Base-by-base conservation (phyloP, 371 early-diverging fungal species). In the Parasitella parasitica region DNA sequence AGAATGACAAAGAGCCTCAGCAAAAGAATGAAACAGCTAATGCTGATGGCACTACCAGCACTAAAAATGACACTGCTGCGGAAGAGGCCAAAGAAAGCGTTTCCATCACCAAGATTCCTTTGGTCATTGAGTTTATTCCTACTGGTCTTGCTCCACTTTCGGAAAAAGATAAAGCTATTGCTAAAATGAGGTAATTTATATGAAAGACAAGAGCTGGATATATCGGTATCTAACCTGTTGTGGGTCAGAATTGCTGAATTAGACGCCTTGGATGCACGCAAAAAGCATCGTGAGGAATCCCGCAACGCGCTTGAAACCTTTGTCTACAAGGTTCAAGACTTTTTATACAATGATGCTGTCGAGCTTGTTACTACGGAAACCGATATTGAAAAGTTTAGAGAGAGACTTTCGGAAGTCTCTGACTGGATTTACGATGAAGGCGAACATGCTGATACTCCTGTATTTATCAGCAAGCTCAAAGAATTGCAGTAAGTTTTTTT, bases 391-490 rank as follows among this genome's bases (percentile, higher is more conserved):
- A 65, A 70, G 4, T 72, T 97, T n/a, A 77, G 78, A 22, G 76
- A 80, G 20, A 72, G 69, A 16, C 76, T 91, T 6, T 76, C 82
- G n/a, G 85, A 78, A 16, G 76, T 85, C 3, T 85, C 91, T 1
- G 94, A 92, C 6, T 98, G 99, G 99, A 70, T 94, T 12, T 90
- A 95, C 60, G 93, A 89, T 48, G 86, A 89, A 30, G 91, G 85
- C 8, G 93, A 91, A 61, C 64, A 80, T 4, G 93, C 92, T 0
- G 78, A 80, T 37, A 81, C 86, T 0, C 35, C 64, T 6, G 79
- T 75, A 8, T 86, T 81, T 57, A 69, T 69, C 39, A 71, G 65
- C 6, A 81, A 82, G 20, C 73, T 86, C 34, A 71, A 75, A 26
- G 74, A 72, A 15, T 76, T 87, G 13, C 81, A 73, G 78, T 79